Conservation (phyloP, 495 filamentous ascomycete genomes). For the Hyphodiscus hymeniophilus region DNA sequence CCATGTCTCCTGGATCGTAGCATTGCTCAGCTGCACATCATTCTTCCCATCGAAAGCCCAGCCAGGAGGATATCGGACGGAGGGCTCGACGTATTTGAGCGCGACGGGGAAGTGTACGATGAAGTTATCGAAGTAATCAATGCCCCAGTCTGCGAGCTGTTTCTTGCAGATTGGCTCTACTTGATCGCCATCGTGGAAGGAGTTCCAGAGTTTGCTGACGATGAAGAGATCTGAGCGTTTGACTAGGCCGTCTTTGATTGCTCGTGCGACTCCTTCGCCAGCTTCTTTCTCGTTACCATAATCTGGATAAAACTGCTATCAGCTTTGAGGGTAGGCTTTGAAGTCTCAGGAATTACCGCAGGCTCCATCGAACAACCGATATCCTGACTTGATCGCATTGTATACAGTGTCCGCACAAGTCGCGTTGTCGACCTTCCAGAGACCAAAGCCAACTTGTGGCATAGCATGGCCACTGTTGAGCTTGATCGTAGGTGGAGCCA, state of each 20-base stretch:
- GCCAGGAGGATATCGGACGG: slow-evolving; percentile 70
- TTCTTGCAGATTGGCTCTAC: slow-evolving; percentile 66
- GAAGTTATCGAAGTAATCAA: slow-evolving; percentile 83
- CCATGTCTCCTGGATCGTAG: slow-evolving; percentile 84
- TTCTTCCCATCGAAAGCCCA: slow-evolving; percentile 59
- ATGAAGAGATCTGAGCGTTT: slow-evolving; percentile 86
- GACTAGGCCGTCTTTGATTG: slow-evolving; percentile 78
- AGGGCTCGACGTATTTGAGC: slow-evolving; percentile 70
- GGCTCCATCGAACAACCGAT: slow-evolving; percentile 81
- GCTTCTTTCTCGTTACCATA: slow-evolving; percentile 85
- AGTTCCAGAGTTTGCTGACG: slow-evolving; percentile 89
- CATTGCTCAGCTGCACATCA: slow-evolving; percentile 51
- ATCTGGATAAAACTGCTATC: slow-evolving; percentile 37
- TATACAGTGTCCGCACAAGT: slow-evolving; percentile 74
- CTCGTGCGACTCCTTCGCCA: slow-evolving; percentile 77
- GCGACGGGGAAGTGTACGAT: slow-evolving; percentile 78
- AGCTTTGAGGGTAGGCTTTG: neutral
- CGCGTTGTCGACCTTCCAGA: slow-evolving; percentile 83
- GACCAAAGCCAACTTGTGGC: slow-evolving; percentile 75
- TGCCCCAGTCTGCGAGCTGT: slow-evolving; percentile 69
- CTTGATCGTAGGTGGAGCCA: slow-evolving; percentile 55
- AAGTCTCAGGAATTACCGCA: slow-evolving; percentile 48
- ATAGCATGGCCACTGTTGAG: slow-evolving; percentile 76
- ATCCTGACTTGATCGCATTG: slow-evolving; percentile 60
- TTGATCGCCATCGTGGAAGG: slow-evolving; percentile 66